A percentile compares a stretch with the other conserved stretches of the same genome.
These are phyloP conservation scores for Rutstroemia sp. DNA, from an alignment of 2,329 filamentous ascomycete species.

Conservation along the genomic window DNA sequence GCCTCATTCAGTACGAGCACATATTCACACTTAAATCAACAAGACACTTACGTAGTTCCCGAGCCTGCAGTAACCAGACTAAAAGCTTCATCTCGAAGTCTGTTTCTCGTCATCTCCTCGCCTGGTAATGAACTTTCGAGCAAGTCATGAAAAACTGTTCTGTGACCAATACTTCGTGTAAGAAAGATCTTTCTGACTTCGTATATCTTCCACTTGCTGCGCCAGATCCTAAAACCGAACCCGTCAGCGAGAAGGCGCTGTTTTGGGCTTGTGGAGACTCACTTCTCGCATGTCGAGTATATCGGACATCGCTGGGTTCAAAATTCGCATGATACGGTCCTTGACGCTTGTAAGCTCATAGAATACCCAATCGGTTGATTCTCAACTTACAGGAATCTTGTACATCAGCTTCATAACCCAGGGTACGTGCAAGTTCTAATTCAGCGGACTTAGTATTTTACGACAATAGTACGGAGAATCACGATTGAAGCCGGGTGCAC, in stretches of 20 bases:
- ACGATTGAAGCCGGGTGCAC: neutral
- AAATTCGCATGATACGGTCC: constrained; percentile 6
- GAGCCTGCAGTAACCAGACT: constrained; percentile 29
- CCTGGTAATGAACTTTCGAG: constrained; percentile 23
- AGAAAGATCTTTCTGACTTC: neutral
- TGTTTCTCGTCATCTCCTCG: constrained; percentile 26
- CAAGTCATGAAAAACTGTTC: constrained; percentile 12
- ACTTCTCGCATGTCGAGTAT: neutral
- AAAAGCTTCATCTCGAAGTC: constrained; percentile 29
- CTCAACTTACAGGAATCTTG: neutral
- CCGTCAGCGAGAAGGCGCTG: constrained; percentile 20
- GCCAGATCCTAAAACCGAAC: constrained; percentile 24
- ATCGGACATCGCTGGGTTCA: neutral
- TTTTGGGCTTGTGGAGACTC: neutral
- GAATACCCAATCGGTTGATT: neutral
- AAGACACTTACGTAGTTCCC: constrained; percentile 25
- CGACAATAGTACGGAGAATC: neutral
- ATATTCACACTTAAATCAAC: fast-evolving
- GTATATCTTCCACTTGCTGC: neutral
- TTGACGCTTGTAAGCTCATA: neutral
- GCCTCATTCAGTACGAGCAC: no score
- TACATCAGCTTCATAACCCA: neutral
- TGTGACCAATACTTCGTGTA: neutral
- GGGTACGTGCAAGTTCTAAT: neutral
- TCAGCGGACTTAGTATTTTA: neutral